Evolutionary conservation across 2,329 filamentous ascomycete genomes (phyloP).

Genomic region (Ceratocystis colombiana): DNA sequence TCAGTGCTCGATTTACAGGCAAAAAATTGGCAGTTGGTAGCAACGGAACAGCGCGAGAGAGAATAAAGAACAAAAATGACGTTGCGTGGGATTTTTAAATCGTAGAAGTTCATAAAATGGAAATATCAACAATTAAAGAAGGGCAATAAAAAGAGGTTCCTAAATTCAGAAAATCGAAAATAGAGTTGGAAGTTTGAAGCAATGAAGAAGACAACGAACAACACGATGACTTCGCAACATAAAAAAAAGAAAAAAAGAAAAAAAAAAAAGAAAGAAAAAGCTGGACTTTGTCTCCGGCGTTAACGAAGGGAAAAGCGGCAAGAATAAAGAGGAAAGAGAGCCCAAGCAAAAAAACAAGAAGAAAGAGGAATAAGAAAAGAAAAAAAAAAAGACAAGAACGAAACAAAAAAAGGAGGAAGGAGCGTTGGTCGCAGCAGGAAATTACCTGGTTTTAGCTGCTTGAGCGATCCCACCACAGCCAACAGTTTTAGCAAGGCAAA

Average conservation of each 20-base stretch:
- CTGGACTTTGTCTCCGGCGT: neutral
- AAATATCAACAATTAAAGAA: conserved; percentile 11
- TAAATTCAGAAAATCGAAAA: conserved; percentile 27
- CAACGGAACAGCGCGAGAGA: neutral
- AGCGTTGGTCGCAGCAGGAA: conserved; percentile 8
- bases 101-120: conserved; percentile 5
- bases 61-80: conserved; percentile 1
- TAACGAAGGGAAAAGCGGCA: neutral
- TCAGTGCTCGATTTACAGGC: too few species aligned
- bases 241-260: neutral
- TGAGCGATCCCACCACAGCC: conserved; percentile 5
- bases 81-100: conserved; percentile 10
- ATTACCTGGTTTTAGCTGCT: conserved; percentile 16
- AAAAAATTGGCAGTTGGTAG: neutral
- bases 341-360: neutral
- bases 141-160: conserved; percentile 18
- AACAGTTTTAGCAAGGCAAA: neutral
- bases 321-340: neutral
- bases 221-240: neutral
- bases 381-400: conserved; percentile 7
- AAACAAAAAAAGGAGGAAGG: conserved; percentile 19
- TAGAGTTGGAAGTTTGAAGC: conserved; percentile 21
- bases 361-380: conserved; percentile 15
- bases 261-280: neutral
- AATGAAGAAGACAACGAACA: conserved; percentile 7